These are phyloP conservation scores for Penicillium coffeae DNA, from an alignment of 495 filamentous ascomycete species.

Conservation along the genomic window DNA sequence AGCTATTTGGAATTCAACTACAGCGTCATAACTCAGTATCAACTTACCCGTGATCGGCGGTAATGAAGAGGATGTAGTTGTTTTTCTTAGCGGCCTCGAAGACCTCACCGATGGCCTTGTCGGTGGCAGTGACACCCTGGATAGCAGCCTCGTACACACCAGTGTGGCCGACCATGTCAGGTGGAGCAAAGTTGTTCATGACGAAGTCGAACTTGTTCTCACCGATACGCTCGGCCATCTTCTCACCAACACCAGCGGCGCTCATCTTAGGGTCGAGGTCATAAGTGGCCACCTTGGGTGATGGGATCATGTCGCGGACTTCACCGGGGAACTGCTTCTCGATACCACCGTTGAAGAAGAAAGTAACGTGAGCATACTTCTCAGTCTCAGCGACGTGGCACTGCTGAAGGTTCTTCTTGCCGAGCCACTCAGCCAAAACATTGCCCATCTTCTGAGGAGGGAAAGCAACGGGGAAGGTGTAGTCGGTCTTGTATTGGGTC, in stretches of 20 bases:
- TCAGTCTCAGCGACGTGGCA: conserved; percentile 97
- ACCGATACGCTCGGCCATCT: conserved; percentile 76
- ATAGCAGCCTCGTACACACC: conserved; percentile 97
- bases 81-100: conserved; percentile 90
- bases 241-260: conserved; percentile 78
- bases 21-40: conserved; percentile 1
- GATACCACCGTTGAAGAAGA: conserved; percentile 99
- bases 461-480: conserved; percentile 90
- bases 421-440: conserved; percentile 91
- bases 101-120: conserved; percentile 88
- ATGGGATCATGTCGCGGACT: conserved; percentile 71
- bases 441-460: conserved; percentile 93
- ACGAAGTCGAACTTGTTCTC: conserved; percentile 86
- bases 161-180: conserved; percentile 99
- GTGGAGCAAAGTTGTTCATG: conserved; percentile 99
- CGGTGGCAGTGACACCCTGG: conserved; percentile 76
- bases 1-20: too few relatives aligned
- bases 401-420: conserved; percentile 81
- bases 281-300: conserved; percentile 86
- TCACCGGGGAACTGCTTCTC: conserved; percentile 95
- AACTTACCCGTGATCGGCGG: conserved; percentile 81
- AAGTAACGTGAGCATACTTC: conserved; percentile 98
- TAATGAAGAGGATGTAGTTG: conserved; percentile 89
- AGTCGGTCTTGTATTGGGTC: conserved; percentile 98
- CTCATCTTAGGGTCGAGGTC: conserved; percentile 97